Evolutionary conservation across 2,329 filamentous ascomycete species (phyloP), one percentile per base, ranked within the genome.

Genomic region (Verticillium isaacii): DNA sequence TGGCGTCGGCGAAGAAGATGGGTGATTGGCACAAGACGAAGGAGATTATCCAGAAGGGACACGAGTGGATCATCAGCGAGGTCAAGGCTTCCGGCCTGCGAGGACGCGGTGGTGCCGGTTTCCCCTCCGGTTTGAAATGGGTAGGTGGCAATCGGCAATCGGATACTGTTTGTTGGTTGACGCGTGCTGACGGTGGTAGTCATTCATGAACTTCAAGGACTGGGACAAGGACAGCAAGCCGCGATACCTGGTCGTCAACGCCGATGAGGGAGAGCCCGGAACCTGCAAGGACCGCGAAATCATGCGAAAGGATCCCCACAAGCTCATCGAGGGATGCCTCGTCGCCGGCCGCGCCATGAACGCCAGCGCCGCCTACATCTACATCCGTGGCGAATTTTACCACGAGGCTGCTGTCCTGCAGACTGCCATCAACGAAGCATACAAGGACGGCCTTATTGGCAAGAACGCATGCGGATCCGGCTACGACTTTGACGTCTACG

Each of bases 231-330:
- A 98, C 77, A 90, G 79, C 71, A 96, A 96, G 80, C 95, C 95
- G 67, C 89, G 95, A 72, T 99, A 99, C 75, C 84, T 99, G 61
- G 94, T 99, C 65, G 92, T 99, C 81, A 99, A 99, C 74, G 95
- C 95, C 68, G 95, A 99, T 77, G 95, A 99, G 82, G 95, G 95
- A 73, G 95, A 99, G 80, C 95, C 95, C 34, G 95, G 95, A 77
- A 99, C 95, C 60, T 99, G 95, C 89, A 99, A 99, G 83, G 95
- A 99, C 78, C 90, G 95, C 74, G 95, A 99, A 79, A 99, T 99
- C 70, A 99, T 99, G 95, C 93, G 95, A 80, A 99, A 99, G 82
- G 95, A 99, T 77, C 95, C 95, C 66, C 95, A 99, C 84, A 99
- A 99, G 85, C 90, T 99, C 67, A 84, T 99, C 73, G 95, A 99